Conservation (phyloP, 1,284 basidiomycete genomes). For the Boletus calvinii region DNA sequence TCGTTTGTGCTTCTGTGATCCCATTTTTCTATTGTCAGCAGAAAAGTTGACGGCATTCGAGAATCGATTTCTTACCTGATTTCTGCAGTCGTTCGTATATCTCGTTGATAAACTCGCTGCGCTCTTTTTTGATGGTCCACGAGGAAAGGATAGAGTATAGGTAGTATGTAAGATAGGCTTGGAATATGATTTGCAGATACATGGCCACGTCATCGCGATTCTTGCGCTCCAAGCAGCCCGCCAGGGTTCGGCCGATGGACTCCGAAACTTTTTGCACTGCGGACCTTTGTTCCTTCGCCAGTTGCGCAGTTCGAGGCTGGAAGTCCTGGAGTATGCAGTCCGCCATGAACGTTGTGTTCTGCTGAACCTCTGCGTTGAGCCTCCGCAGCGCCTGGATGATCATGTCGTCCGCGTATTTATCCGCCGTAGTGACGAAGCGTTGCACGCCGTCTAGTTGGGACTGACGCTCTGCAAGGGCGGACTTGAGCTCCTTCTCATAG, state of each 20-base stretch:
- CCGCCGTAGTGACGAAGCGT: conserved; percentile 4
- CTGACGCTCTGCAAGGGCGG: background rate
- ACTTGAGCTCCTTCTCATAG: background rate
- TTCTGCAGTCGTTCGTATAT: conserved; percentile 9
- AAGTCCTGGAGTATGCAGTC: conserved; percentile 5
- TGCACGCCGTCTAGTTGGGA: background rate
- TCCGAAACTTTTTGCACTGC: background rate
- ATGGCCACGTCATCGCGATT: background rate
- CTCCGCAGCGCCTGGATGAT: conserved; percentile 5
- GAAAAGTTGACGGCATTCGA: background rate
- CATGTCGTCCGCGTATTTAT: conserved; percentile 6
- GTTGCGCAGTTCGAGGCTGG: background rate
- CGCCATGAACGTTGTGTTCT: conserved; percentile 8
- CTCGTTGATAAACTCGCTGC: background rate
- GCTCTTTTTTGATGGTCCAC: conserved; percentile 11
- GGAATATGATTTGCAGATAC: conserved; percentile 15
- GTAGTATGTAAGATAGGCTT: conserved; percentile 7
- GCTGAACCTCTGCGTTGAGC: conserved; percentile 15
- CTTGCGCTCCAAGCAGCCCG: background rate
- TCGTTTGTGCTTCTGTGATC: conserved; percentile 6
- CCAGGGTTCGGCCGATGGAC: conserved; percentile 1
- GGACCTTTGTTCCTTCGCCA: background rate
- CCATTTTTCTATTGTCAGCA: conserved; percentile 1
- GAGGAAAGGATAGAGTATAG: conserved; percentile 8
- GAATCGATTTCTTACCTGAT: background rate